These are phyloP conservation scores for Pseudocercospora pini-densiflorae DNA, from an alignment of 2,329 filamentous ascomycete genomes.

Conservation along the genomic window DNA sequence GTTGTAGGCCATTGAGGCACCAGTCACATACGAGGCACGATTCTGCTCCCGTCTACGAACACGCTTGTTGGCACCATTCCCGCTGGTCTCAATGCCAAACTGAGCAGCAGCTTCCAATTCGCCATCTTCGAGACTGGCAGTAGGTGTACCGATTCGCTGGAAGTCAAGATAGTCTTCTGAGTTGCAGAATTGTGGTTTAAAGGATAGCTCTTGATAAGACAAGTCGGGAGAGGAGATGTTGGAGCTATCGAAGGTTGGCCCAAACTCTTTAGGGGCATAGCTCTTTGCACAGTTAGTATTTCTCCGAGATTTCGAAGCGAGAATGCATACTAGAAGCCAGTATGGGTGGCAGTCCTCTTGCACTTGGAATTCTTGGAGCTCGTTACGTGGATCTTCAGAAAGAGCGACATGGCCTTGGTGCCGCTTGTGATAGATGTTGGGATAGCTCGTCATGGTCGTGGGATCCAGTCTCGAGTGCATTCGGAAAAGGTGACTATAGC, in stretches of 20 bases:
- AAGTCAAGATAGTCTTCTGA: slow-evolving; percentile 16
- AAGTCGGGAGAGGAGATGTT: not conserved
- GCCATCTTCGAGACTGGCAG: not conserved
- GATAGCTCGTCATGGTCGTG: not conserved
- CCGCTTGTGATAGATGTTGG: not conserved
- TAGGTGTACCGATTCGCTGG: slow-evolving; percentile 12
- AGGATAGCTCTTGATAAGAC: not conserved
- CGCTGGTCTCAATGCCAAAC: not conserved
- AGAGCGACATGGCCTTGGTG: not conserved
- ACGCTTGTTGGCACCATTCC: not conserved
- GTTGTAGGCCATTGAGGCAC: not conserved
- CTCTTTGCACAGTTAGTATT: not conserved
- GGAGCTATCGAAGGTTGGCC: not conserved
- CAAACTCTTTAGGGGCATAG: not conserved
- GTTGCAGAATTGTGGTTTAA: not conserved
- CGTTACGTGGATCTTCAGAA: not conserved
- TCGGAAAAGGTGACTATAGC: not conserved
- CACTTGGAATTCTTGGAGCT: not conserved
- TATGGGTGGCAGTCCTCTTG: not conserved
- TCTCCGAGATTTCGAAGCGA: not conserved
- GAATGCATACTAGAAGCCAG: not conserved
- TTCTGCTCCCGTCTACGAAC: slow-evolving; percentile 8
- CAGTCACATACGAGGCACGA: not conserved
- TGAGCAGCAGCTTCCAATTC: not conserved
- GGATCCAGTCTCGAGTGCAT: not conserved